phyloP scores from a whole-genome alignment of 2,329 filamentous ascomycete species.

The Nemania bipapillata region DNA sequence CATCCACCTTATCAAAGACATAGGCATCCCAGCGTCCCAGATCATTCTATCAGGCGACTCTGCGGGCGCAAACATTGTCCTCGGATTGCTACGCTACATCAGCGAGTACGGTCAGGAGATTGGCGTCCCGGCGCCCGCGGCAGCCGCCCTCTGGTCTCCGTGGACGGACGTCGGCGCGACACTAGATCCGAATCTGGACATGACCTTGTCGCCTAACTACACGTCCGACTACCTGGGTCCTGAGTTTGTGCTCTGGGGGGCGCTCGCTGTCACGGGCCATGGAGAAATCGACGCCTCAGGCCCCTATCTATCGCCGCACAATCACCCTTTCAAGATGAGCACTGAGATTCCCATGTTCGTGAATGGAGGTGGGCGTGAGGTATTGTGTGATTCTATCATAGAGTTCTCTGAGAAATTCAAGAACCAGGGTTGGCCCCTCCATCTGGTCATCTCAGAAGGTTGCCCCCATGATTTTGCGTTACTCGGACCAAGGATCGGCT shows the following conservation, averaged over 20 bases:
- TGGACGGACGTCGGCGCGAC: slow-evolving; percentile 44
- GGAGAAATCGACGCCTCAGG: slow-evolving; percentile 22
- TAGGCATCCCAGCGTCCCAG: slow-evolving; percentile 53
- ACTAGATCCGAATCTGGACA: slow-evolving; percentile 10
- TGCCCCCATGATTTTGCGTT: slow-evolving; percentile 33
- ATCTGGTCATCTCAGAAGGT: slow-evolving; percentile 22
- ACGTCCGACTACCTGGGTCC: slow-evolving; percentile 28
- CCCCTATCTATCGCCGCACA: slow-evolving; percentile 34
- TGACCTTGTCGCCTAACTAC: slow-evolving; percentile 30
- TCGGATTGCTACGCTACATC: slow-evolving; percentile 59
- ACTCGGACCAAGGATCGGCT: slow-evolving; percentile 27
- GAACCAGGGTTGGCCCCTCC: slow-evolving; percentile 21
- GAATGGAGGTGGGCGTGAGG: slow-evolving; percentile 22
- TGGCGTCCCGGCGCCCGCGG: slow-evolving; percentile 39
- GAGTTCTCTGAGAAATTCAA: slow-evolving; percentile 15
- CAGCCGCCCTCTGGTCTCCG: slow-evolving; percentile 47
- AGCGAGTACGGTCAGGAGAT: slow-evolving; percentile 42
- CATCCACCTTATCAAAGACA: slow-evolving; percentile 56
- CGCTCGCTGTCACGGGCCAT: slow-evolving; percentile 11
- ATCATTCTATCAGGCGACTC: slow-evolving; percentile 62
- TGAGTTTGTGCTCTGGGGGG: slow-evolving; percentile 31
- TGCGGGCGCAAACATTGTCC: slow-evolving; percentile 59
- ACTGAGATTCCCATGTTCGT: slow-evolving; percentile 29
- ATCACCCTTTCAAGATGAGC: slow-evolving; percentile 29
- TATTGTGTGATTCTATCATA: slow-evolving; percentile 27